Evolutionary conservation across 306 rosid genomes (phyloP).

Genomic region (Cicer bijugum): DNA sequence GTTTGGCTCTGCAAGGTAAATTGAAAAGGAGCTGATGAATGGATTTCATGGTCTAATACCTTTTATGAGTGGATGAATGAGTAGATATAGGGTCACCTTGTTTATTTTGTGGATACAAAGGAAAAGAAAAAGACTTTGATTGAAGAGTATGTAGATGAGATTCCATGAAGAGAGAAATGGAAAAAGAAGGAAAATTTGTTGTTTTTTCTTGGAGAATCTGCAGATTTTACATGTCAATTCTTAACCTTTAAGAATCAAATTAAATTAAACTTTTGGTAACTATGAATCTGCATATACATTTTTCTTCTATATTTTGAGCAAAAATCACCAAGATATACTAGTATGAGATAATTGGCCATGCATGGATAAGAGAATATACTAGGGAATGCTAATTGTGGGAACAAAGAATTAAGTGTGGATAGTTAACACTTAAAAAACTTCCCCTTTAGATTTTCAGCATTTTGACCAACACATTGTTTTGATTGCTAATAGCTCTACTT

Average conservation of each 20-base stretch:
- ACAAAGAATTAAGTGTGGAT: not conserved
- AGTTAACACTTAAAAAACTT: not conserved
- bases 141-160: constrained; percentile 45
- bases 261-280: constrained; percentile 42
- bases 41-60: constrained; percentile 42
- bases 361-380: constrained; percentile 43
- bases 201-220: constrained; percentile 46
- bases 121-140: constrained; percentile 8
- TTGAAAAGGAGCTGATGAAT: constrained; percentile 32
- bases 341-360: constrained; percentile 33
- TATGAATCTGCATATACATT: constrained; percentile 41
- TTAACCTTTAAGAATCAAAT: constrained; percentile 45
- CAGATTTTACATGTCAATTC: constrained; percentile 52
- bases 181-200: constrained; percentile 10
- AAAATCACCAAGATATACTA: constrained; percentile 8
- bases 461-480: constrained; percentile 22
- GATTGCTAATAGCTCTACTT: constrained; percentile 13
- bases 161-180: constrained; percentile 45
- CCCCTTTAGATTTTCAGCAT: constrained; percentile 21
- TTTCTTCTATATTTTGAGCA: constrained; percentile 35
- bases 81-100: constrained; percentile 50
- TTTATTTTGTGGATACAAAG: constrained; percentile 32
- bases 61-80: constrained; percentile 59
- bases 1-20: constrained; percentile 44
- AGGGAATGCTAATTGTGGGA: constrained; percentile 21